Evolutionary conservation across 306 rosid species (phyloP).

Genomic region (Trifolium dubium): DNA sequence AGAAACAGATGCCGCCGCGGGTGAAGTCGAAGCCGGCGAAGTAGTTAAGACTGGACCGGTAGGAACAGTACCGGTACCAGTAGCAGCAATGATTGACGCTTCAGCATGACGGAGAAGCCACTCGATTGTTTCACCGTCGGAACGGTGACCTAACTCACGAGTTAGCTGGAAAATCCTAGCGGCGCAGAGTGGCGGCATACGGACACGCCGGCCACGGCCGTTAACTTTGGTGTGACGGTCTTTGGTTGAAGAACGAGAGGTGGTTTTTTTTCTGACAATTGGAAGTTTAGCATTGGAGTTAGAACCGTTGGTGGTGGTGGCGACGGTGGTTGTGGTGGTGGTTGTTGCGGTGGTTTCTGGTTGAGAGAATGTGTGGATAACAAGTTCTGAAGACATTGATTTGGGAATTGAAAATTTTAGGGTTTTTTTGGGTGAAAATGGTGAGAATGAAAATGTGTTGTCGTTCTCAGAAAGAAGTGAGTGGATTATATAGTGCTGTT

Average conservation of each 20-base stretch:
- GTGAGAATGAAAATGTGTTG: background rate
- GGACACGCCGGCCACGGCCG: constrained; percentile 92
- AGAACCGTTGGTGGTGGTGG: background rate
- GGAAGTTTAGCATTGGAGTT: constrained; percentile 36
- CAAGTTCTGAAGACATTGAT: constrained; percentile 58
- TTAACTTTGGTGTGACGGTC: constrained; percentile 97
- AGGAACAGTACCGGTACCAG: constrained; percentile 81
- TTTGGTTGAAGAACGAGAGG: constrained; percentile 56
- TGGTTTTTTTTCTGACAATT: constrained; percentile 28
- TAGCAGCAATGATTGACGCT: constrained; percentile 80
- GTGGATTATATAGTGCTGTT: constrained; percentile 13
- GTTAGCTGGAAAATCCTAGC: constrained; percentile 92
- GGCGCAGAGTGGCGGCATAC: constrained; percentile 96
- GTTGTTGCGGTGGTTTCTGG: constrained; percentile 18
- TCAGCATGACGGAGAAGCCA: constrained; percentile 96
- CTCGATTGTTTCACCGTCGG: constrained; percentile 96
- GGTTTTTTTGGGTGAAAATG: constrained; percentile 41
- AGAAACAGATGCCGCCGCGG: constrained; percentile 49
- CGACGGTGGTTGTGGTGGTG: constrained; percentile 6
- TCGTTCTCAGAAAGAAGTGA: background rate
- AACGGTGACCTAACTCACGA: constrained; percentile 93
- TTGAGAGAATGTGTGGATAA: constrained; percentile 48
- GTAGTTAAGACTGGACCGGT: constrained; percentile 51
- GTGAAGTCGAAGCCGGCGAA: constrained; percentile 20
- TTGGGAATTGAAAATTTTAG: constrained; percentile 48